Conservation (phyloP, 2,329 filamentous ascomycete species). For the Fusarium torreyae region DNA sequence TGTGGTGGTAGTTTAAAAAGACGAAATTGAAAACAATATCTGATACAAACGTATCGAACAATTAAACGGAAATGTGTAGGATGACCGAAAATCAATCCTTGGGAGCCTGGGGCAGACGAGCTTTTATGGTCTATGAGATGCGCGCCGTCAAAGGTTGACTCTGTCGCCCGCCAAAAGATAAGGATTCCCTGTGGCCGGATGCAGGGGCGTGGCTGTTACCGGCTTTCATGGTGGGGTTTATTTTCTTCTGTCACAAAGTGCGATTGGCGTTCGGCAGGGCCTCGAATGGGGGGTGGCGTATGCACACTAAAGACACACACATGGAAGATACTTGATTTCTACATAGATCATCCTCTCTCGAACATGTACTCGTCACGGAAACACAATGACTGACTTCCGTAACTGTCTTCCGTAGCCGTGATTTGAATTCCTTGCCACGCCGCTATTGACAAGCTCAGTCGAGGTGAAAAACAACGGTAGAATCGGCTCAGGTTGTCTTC, state of each 20-base stretch:
- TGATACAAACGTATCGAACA: slow-evolving; percentile 43
- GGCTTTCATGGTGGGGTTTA: slow-evolving; percentile 40
- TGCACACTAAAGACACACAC: slow-evolving; percentile 8
- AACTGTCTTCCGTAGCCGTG: background rate
- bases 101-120: slow-evolving; percentile 43
- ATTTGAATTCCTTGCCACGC: background rate
- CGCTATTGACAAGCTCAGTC: background rate
- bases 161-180: slow-evolving; percentile 47
- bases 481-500: too few relatives aligned
- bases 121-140: slow-evolving; percentile 50
- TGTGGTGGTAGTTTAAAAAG: slow-evolving; percentile 4
- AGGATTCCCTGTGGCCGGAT: slow-evolving; percentile 47
- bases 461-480: too few relatives aligned
- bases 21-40: slow-evolving; percentile 10
- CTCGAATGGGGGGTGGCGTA: slow-evolving; percentile 31
- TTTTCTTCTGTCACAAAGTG: slow-evolving; percentile 21
- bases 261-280: slow-evolving; percentile 38
- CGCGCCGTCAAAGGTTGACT: slow-evolving; percentile 38
- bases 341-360: slow-evolving; percentile 13
- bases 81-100: slow-evolving; percentile 36
- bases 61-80: slow-evolving; percentile 44
- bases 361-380: slow-evolving; percentile 11
- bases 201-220: slow-evolving; percentile 51
- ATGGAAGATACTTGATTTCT: slow-evolving; percentile 36
- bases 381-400: background rate